Evolutionary conservation across 371 early-diverging fungal genomes (phyloP).

Genomic region (Coemansia sp.): DNA sequence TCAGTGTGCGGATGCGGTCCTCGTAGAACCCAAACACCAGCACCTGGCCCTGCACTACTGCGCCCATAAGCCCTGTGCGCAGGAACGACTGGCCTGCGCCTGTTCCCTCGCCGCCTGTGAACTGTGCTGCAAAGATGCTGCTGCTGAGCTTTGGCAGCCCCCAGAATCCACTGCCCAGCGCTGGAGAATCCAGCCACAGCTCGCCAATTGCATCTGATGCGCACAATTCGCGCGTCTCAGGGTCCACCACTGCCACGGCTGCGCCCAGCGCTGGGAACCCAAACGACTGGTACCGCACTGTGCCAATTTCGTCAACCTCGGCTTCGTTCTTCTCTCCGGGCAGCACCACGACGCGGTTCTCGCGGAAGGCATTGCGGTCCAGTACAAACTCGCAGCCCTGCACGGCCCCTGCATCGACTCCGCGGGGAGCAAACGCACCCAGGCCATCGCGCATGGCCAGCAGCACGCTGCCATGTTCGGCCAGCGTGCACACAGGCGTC

Average conservation of each 20-base stretch:
- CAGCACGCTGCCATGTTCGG: constrained; percentile 76
- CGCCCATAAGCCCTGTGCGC: constrained; percentile 78
- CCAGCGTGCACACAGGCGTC: constrained; percentile 67
- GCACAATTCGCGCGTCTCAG: constrained; percentile 72
- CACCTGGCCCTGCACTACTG: constrained; percentile 69
- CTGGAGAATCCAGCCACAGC: constrained; percentile 79
- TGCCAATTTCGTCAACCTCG: constrained; percentile 29
- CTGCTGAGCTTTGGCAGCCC: constrained; percentile 71
- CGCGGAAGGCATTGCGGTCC: constrained; percentile 44
- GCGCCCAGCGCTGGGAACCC: constrained; percentile 42
- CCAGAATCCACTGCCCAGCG: constrained; percentile 80
- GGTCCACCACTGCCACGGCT: constrained; percentile 80
- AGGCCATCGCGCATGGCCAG: constrained; percentile 52
- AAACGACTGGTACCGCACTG: constrained; percentile 45
- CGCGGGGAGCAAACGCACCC: constrained; percentile 7
- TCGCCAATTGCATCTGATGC: constrained; percentile 79
- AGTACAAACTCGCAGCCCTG: constrained; percentile 42
- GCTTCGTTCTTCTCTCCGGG: constrained; percentile 33
- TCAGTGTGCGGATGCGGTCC: constrained; percentile 62
- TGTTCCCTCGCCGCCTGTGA: constrained; percentile 52
- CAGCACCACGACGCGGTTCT: constrained; percentile 43
- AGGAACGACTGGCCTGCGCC: constrained; percentile 53
- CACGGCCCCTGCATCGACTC: too few species aligned
- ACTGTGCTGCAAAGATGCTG: constrained; percentile 69
- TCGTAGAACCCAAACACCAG: constrained; percentile 75